These are phyloP conservation scores for Candida endomychidarum DNA, from an alignment of 805 yeast genomes.

Conservation along the genomic window DNA sequence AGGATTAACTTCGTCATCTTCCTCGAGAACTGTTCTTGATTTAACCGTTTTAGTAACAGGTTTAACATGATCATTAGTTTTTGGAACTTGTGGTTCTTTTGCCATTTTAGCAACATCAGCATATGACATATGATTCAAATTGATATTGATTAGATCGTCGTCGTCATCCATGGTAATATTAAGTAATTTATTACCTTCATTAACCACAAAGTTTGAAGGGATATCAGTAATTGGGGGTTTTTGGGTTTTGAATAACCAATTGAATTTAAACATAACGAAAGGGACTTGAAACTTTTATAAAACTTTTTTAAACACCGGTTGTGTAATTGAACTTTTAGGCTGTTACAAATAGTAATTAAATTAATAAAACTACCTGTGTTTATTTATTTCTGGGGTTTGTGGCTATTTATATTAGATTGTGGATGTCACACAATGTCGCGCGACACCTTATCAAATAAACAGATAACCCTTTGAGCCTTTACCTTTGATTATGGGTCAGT, in stretches of 20 bases:
- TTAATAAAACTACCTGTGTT: constrained; percentile 1
- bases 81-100: constrained; percentile 44
- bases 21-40: not conserved
- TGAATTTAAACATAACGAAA: constrained; percentile 19
- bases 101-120: constrained; percentile 33
- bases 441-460: constrained; percentile 5
- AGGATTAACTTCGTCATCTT: constrained; percentile 9
- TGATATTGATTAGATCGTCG: constrained; percentile 38
- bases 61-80: constrained; percentile 19
- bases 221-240: constrained; percentile 16
- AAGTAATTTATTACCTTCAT: constrained; percentile 25
- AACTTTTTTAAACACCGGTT: too few relatives aligned
- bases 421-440: constrained; percentile 4
- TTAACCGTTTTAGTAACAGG: not conserved
- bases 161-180: constrained; percentile 35
- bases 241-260: constrained; percentile 17
- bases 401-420: constrained; percentile 5
- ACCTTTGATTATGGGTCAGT: too few relatives aligned
- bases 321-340: too few relatives aligned
- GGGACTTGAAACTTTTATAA: too few relatives aligned
- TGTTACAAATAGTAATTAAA: constrained; percentile 1
- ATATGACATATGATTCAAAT: constrained; percentile 35
- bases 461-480: too few relatives aligned
- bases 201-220: constrained; percentile 30
- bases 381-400: constrained; percentile 8